Base-by-base conservation (phyloP, 768 basidiomycete species). In the Dacryopinax spathularia region DNA sequence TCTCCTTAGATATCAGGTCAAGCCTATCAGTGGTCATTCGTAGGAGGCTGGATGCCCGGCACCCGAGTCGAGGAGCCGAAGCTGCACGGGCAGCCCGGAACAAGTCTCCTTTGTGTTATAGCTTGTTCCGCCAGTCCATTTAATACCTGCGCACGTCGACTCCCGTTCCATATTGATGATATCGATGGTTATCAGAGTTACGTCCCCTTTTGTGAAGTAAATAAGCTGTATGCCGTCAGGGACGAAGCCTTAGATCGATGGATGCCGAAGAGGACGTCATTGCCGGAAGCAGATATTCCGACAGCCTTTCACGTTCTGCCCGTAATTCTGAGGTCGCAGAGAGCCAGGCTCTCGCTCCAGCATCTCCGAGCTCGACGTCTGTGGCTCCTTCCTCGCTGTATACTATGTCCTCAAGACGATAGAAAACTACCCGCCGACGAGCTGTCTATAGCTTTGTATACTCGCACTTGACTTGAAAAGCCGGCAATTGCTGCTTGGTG, bases 1-100 rank as follows among this genome's bases (percentile, higher is more conserved):
- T 60, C 33, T 36, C 6, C 39, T 2, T 33, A 66, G 66, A 29
- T 66, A 66, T 34, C 34, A 61, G 16, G 60, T 64, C 27, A 66
- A 66, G 61, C 16, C n/a, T 6, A 60, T 64, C 33, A 60, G 66
- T 20, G 48, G 48, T 7, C 48, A 56, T 31, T 3, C 48, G 25
- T 56, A 56, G 48, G 22, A 6, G 39, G 18, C 18, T 5, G 7
- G 16, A 7, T 41, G 5, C 22, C 18, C 18, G 18, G 4, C 6
- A 6, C 39, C 4, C 4, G 39, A 6, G 39, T 15, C 22, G 18
- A 22, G 39, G 18, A 18, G 22, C 5, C 39, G 18, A 22, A 10
- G 36, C 10, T 37, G n/a, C 36, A 10, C 10, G 36, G n/a, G 36
- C 36, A n/a, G n/a, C n/a, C n/a, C n/a, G n/a, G n/a, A n/a, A n/a